phyloP scores from a whole-genome alignment of 106 monocot species.

The Acorus calamus region DNA sequence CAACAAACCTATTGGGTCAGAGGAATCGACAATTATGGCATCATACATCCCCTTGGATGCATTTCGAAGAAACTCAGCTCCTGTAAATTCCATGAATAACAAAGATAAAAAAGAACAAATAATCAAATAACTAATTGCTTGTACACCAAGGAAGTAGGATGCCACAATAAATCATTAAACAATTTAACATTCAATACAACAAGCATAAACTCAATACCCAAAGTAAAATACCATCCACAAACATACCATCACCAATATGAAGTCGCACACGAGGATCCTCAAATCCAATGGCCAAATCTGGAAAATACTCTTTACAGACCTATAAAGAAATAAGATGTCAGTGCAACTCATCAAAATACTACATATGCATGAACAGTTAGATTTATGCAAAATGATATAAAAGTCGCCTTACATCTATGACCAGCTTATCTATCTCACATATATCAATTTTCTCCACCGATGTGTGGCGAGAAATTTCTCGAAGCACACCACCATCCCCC shows the following conservation, averaged over 20 bases:
- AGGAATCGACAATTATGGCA: constrained; percentile 95
- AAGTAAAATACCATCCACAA: neutral
- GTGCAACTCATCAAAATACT: neutral
- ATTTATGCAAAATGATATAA: neutral
- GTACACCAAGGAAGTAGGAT: neutral
- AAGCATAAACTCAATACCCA: neutral
- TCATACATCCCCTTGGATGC: constrained; percentile 73
- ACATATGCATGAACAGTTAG: neutral
- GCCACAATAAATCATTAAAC: too few relatives aligned
- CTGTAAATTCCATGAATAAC: constrained; percentile 22
- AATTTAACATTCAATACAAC: too few relatives aligned
- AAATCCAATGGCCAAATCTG: constrained; percentile 76
- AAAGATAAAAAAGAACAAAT: neutral
- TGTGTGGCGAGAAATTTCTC: constrained; percentile 70
- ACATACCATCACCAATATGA: constrained; percentile 92
- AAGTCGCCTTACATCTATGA: constrained; percentile 53
- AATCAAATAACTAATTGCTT: neutral
- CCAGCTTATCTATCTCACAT: constrained; percentile 91
- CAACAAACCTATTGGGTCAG: constrained; percentile 85
- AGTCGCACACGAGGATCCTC: constrained; percentile 87
- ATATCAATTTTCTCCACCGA: constrained; percentile 82
- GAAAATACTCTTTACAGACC: constrained; percentile 80
- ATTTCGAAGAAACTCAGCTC: constrained; percentile 62
- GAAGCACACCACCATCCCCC: constrained; percentile 92
- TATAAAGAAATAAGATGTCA: constrained; percentile 6